A percentile compares a stretch with the other conserved stretches of the same genome.
Conservation (phyloP, 2,329 filamentous ascomycete genomes). For the Penicillium italicum region DNA sequence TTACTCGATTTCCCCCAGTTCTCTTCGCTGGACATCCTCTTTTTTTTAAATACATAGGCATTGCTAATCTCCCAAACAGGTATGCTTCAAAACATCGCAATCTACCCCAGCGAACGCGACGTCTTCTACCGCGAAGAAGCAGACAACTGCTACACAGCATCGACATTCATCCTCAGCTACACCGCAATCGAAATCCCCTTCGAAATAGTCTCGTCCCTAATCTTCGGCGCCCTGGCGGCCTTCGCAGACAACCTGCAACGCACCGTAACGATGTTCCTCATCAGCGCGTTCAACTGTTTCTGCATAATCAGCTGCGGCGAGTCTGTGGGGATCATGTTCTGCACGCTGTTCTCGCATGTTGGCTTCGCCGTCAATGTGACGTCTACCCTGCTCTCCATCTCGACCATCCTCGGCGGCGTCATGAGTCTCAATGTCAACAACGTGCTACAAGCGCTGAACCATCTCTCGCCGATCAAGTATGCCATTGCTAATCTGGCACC, state of each 20-base stretch:
- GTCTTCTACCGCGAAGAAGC: conserved; percentile 75
- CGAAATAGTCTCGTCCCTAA: conserved; percentile 61
- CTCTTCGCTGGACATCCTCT: background rate
- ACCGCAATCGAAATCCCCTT: conserved; percentile 68
- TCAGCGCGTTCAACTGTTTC: conserved; percentile 65
- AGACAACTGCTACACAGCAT: conserved; percentile 67
- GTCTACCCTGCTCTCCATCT: conserved; percentile 65
- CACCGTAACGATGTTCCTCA: conserved; percentile 63
- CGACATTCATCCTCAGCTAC: conserved; percentile 69
- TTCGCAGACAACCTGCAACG: conserved; percentile 64
- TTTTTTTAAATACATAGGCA: background rate
- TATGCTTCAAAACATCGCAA: conserved; percentile 74
- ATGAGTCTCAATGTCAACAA: conserved; percentile 66
- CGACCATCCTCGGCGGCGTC: conserved; percentile 67
- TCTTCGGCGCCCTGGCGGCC: conserved; percentile 63
- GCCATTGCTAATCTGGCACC: conserved; percentile 63
- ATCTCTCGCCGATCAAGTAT: conserved; percentile 69
- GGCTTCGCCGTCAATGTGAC: conserved; percentile 74
- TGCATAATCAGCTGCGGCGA: conserved; percentile 72
- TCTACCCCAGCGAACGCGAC: conserved; percentile 68
- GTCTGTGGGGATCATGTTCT: conserved; percentile 74
- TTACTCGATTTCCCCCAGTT: background rate
- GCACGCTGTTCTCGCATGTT: conserved; percentile 69
- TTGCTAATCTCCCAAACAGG: conserved; percentile 45
- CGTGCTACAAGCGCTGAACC: conserved; percentile 66